Evolutionary conservation across 2,329 filamentous ascomycete species (phyloP), one percentile per base, ranked within the genome.

Genomic region (Rutstroemia sydowiana): DNA sequence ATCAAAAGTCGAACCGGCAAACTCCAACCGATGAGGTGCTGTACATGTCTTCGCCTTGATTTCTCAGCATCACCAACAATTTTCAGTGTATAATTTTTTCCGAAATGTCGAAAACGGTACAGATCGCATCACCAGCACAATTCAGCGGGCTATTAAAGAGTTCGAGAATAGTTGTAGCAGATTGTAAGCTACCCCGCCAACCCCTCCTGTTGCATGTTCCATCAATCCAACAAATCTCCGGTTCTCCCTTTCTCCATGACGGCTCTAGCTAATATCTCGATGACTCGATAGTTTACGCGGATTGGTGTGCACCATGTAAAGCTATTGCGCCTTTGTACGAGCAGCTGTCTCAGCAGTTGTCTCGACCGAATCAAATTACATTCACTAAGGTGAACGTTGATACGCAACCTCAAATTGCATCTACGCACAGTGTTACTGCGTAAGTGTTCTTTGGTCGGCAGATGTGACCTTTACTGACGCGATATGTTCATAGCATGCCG

Each of bases 341-440:
- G 64, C 74, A 84, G 66, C 79, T 96, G 45, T 83, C 90, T 30
- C 67, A 71, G 41, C 77, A 83, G 56, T 77, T 95, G 42, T 86
- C 88, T 16, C 79, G 82, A 47, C 79, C 85, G 14, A 82, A 84
- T 60, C 74, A 78, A 58, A 84, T 95, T 61, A 87, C 84, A 31
- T 96, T 97, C 68, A 82, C 82, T 67, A 95, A 93, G 73, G 78
- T 96, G 72, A 84, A 97, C 74, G 85, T 82, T 55, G 89, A 95
- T 61, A 70, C 77, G 46, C 86, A 93, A 66, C 75, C 81, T 63
- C 82, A 88, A 34, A 80, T 97, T 57, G 81, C 87, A 14, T 67
- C 78, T 55, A 80, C 82, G 59, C 93, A 95, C 71, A 74, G 75
- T 58, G 76, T 97, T 64, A 83, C 81, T 18, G 79, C 81, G 70